A percentile compares a stretch with the other conserved stretches of the same genome.
Conservation (phyloP, 208 protist species). For the Strigomonas culicis region DNA sequence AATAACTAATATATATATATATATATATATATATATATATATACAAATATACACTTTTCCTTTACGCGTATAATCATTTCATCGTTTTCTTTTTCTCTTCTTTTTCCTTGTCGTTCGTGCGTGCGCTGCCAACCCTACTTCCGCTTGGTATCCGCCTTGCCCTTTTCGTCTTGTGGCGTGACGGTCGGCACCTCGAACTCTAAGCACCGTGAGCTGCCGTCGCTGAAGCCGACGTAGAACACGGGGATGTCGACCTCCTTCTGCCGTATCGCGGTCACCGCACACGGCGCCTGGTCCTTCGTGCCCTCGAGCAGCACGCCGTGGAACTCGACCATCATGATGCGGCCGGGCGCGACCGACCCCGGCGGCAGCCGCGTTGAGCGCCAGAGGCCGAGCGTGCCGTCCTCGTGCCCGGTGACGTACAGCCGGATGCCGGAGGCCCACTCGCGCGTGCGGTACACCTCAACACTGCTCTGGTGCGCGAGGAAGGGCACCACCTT, state of each 20-base stretch:
- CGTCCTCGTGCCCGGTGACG: constrained; percentile 75
- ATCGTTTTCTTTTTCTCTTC: background rate
- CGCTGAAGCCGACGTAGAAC: constrained; percentile 74
- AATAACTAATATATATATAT: constrained; percentile 1
- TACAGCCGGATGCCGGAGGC: constrained; percentile 60
- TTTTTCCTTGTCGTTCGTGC: too few species aligned
- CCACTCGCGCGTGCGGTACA: constrained; percentile 79
- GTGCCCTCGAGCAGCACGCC: constrained; percentile 23
- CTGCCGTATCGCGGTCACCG: constrained; percentile 66
- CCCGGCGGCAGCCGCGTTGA: constrained; percentile 66
- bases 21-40: background rate
- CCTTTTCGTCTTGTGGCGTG: constrained; percentile 4
- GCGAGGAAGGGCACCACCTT: constrained; percentile 21
- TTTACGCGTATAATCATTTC: background rate
- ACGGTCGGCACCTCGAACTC: constrained; percentile 42
- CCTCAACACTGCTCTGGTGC: constrained; percentile 47
- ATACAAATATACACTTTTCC: background rate
- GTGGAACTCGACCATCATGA: constrained; percentile 68
- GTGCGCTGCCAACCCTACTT: constrained; percentile 1
- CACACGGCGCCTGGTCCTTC: constrained; percentile 20
- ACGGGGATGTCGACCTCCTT: constrained; percentile 48
- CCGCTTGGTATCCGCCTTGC: constrained; percentile 10
- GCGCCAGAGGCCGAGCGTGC: constrained; percentile 74
- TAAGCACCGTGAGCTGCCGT: constrained; percentile 46
- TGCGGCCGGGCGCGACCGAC: constrained; percentile 45